Percentiles rank a stretch among this genome's conserved stretches.
Evolutionary conservation across 2,329 filamentous ascomycete species (phyloP).

Genomic region (Cladorrhinum sp.): DNA sequence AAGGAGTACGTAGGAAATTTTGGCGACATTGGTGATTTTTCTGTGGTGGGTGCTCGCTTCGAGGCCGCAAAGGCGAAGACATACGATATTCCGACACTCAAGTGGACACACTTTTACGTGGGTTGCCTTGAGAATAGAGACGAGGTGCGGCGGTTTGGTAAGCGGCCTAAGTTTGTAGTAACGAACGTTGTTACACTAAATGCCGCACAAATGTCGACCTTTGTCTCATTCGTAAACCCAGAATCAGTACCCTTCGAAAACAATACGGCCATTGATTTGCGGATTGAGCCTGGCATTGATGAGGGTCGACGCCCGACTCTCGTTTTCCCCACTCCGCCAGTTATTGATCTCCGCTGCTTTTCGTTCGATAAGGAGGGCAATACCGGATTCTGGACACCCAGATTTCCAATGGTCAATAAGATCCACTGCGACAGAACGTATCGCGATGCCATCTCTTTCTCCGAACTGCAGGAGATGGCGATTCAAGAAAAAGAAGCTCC

Average conservation of each 20-base stretch:
- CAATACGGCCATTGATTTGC: constrained; percentile 43
- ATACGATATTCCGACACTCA: constrained; percentile 51
- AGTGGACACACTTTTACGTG: constrained; percentile 79
- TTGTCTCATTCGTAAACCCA: constrained; percentile 49
- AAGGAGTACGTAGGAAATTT: constrained; percentile 77
- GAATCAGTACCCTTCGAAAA: constrained; percentile 37
- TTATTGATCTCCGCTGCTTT: constrained; percentile 78
- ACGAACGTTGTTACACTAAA: constrained; percentile 62
- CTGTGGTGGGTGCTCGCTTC: constrained; percentile 71
- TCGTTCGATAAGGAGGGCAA: constrained; percentile 72
- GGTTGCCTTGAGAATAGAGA: constrained; percentile 71
- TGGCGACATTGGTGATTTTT: constrained; percentile 81
- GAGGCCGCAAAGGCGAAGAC: constrained; percentile 60
- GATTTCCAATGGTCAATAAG: constrained; percentile 74
- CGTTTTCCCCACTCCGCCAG: constrained; percentile 66
- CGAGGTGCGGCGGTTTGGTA: constrained; percentile 48
- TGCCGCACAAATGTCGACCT: constrained; percentile 46
- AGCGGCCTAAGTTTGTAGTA: constrained; percentile 61
- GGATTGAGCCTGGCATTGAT: constrained; percentile 44
- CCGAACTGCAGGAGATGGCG: constrained; percentile 67
- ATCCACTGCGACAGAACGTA: constrained; percentile 73
- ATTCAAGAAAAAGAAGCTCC: constrained; percentile 50
- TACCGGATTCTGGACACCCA: constrained; percentile 67
- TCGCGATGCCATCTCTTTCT: constrained; percentile 65
- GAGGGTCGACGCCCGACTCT: constrained; percentile 42